Percentiles rank a stretch among this genome's conserved stretches.
Conservation (phyloP, 2,329 filamentous ascomycete species). For the Neonectria magnoliae region DNA sequence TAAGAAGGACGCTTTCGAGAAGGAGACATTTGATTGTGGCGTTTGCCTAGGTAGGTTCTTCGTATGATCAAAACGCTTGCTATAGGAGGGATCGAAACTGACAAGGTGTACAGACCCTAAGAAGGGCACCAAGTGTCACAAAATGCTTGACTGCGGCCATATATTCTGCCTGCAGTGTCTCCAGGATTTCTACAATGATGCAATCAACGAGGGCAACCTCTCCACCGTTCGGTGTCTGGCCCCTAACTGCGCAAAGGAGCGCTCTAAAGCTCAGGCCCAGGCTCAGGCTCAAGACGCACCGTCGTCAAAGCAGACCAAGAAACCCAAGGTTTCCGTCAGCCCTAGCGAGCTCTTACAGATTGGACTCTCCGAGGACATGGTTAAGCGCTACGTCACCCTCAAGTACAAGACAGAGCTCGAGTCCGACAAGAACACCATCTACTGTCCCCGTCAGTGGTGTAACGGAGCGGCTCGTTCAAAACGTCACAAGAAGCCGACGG, state of each 20-base stretch:
- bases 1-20: conserved; percentile 79
- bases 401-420: conserved; percentile 95
- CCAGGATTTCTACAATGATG: conserved; percentile 88
- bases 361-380: conserved; percentile 73
- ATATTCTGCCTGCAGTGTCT: conserved; percentile 92
- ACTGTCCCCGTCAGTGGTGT: conserved; percentile 93
- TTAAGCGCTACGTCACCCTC: conserved; percentile 86
- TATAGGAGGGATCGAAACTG: not conserved
- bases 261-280: conserved; percentile 48
- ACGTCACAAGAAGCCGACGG: conserved; percentile 75
- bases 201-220: conserved; percentile 87
- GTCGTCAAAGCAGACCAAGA: conserved; percentile 50
- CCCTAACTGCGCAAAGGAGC: conserved; percentile 78
- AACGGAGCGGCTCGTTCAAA: conserved; percentile 85
- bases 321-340: conserved; percentile 74
- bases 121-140: conserved; percentile 84
- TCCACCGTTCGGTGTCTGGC: conserved; percentile 81
- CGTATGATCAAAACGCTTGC: not conserved
- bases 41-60: conserved; percentile 73
- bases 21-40: conserved; percentile 86
- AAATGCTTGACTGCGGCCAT: conserved; percentile 84
- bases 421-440: conserved; percentile 89
- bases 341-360: conserved; percentile 87
- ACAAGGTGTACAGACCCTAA: conserved; percentile 75
- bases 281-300: conserved; percentile 36